Evolutionary conservation across 2,329 filamentous ascomycete genomes (phyloP).

Genomic region (Fusarium zealandicum): DNA sequence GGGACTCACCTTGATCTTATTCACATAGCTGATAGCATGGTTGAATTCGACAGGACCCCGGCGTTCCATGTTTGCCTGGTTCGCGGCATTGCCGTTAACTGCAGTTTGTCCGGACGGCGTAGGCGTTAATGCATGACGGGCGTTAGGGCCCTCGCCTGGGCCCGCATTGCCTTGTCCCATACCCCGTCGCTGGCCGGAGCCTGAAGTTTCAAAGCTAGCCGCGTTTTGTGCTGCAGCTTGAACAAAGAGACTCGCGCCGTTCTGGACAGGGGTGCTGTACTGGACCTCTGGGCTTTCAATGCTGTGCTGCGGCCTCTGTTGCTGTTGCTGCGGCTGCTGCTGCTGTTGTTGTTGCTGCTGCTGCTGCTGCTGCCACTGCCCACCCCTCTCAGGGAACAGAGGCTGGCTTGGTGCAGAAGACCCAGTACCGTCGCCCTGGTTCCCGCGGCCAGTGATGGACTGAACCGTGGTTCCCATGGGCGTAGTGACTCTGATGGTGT

Average conservation of each 20-base stretch:
- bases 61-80: constrained; percentile 76
- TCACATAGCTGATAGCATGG: constrained; percentile 98
- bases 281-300: constrained; percentile 68
- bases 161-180: constrained; percentile 43
- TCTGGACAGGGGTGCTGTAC: constrained; percentile 66
- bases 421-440: constrained; percentile 54
- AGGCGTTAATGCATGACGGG: constrained; percentile 65
- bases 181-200: constrained; percentile 44
- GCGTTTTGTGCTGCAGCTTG: constrained; percentile 50
- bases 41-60: constrained; percentile 98
- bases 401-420: constrained; percentile 50
- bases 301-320: constrained; percentile 59
- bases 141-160: constrained; percentile 53
- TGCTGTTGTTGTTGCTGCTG: constrained; percentile 55
- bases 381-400: constrained; percentile 56
- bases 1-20: constrained; percentile 91
- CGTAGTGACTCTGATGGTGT: constrained; percentile 95
- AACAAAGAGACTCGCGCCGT: constrained; percentile 57
- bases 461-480: constrained; percentile 97
- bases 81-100: constrained; percentile 66
- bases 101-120: constrained; percentile 65
- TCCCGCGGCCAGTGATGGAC: constrained; percentile 71
- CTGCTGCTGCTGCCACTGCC: constrained; percentile 64
- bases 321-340: no score
- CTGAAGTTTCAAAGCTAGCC: constrained; percentile 43